Evolutionary conservation across 306 rosid genomes (phyloP).

Genomic region (Begonia masoniana): DNA sequence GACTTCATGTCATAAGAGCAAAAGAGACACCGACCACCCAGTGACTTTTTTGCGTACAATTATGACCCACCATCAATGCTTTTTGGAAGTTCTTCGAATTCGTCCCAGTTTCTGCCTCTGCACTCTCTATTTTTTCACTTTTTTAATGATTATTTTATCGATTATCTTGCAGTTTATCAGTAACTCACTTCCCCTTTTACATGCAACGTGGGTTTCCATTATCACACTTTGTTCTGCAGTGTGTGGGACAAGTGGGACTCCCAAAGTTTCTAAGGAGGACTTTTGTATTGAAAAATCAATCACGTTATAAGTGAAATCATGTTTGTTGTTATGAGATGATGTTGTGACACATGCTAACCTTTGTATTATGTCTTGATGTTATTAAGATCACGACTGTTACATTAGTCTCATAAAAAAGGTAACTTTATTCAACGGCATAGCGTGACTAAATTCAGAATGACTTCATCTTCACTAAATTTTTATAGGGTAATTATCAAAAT

Average conservation of each 20-base stretch:
- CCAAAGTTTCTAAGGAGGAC: no score
- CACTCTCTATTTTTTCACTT: background rate
- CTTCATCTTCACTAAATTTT: no score
- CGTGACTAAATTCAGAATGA: no score
- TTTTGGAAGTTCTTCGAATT: constrained; percentile 1
- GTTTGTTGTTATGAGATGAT: no score
- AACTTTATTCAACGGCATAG: no score
- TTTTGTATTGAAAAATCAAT: no score
- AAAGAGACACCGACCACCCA: constrained; percentile 7
- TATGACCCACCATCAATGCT: constrained; percentile 35
- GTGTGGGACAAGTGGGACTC: constrained; percentile 41
- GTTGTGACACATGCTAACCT: no score
- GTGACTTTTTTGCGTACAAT: constrained; percentile 27
- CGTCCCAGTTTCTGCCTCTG: background rate
- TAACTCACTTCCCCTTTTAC: constrained; percentile 17
- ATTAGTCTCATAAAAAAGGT: no score
- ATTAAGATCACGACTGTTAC: no score
- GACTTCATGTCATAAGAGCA: constrained; percentile 10
- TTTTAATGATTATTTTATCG: background rate
- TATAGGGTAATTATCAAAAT: no score
- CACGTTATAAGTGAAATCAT: no score
- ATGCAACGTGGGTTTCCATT: constrained; percentile 20
- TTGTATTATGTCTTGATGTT: no score
- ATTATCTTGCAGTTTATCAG: background rate
- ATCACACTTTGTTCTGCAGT: constrained; percentile 21